These are phyloP conservation scores for Arachnomyces sp. DNA, from an alignment of 2,329 filamentous ascomycete species.

Conservation along the genomic window DNA sequence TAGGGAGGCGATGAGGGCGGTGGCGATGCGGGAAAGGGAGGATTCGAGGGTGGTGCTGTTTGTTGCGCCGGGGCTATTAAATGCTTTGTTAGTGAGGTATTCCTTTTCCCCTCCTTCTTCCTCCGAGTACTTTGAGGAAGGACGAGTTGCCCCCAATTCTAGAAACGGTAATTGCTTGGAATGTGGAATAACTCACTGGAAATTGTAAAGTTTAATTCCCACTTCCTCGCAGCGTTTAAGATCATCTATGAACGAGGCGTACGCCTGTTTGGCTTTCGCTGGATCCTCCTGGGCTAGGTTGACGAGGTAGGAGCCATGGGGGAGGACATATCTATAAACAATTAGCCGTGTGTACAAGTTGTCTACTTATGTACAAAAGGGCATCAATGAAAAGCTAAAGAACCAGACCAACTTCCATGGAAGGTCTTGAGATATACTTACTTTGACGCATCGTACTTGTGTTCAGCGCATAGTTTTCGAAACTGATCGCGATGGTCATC, in stretches of 20 bases:
- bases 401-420: background rate
- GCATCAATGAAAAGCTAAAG: no score
- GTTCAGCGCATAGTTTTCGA: slow-evolving; percentile 56
- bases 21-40: slow-evolving; percentile 71
- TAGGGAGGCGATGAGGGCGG: slow-evolving; percentile 75
- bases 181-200: slow-evolving; percentile 51
- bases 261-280: slow-evolving; percentile 76
- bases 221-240: slow-evolving; percentile 75
- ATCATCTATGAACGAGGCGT: slow-evolving; percentile 79
- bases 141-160: background rate
- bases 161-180: background rate
- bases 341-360: slow-evolving; percentile 6
- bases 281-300: slow-evolving; percentile 83
- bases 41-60: slow-evolving; percentile 59
- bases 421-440: slow-evolving; percentile 15
- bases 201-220: slow-evolving; percentile 91
- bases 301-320: slow-evolving; percentile 92
- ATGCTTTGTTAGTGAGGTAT: slow-evolving; percentile 8
- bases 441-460: slow-evolving; percentile 62
- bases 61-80: slow-evolving; percentile 62
- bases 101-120: no score
- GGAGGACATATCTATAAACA: slow-evolving; percentile 59
- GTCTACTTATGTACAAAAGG: no score
- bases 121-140: background rate
- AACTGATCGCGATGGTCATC: slow-evolving; percentile 63